Base-by-base conservation (phyloP, 106 monocot genomes). In the Dactylorhiza incarnata region DNA sequence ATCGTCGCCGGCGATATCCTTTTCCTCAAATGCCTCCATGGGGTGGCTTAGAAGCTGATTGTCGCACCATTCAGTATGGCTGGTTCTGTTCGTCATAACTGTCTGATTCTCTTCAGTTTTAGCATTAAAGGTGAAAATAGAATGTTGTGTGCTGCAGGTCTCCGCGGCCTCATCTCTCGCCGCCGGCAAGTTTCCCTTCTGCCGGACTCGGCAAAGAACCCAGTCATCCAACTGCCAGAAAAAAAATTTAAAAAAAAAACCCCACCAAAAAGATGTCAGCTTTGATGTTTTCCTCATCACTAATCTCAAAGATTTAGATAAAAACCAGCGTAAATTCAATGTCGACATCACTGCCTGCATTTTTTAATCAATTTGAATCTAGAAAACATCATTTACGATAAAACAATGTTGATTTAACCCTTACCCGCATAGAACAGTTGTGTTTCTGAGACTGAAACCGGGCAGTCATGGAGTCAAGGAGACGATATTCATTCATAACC, bases 141-240 rank as follows among this genome's bases (percentile, higher is more conserved):
- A 59, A 12, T 15, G 59, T n/a, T 12, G 13, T 59, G 59, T 6
- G 19, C 59, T 59, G 17, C 7, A n/a, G n/a, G 54, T 46, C 0
- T 20, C 75, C 16, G 22, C 23, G 0, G 6, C 65, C 2, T 63
- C 66, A 8, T 67, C 66, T n/a, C 43, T 46, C 9, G 48, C 45
- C 10, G 20, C n/a, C 22, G 62, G 62, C 22, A 49, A 45, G 48
- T 12, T 68, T 2, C 77, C 77, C 51, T 77, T 77, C n/a, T 52
- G 77, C 48, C 77, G 66, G 47, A 77, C 77, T 25, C 77, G 67
- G 52, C 77, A 77, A 14, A 77, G 77, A 37, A 77, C 77, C 68
- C 77, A 77, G 29, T 77, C 77, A 29, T 77, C 77, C 68, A 77
- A 69, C 77, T 77, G 77, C 2, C 59, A 19, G 16, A 59, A 59